These are phyloP conservation scores for Diaporthe humulicola DNA, from an alignment of 2,329 filamentous ascomycete species.

Conservation along the genomic window DNA sequence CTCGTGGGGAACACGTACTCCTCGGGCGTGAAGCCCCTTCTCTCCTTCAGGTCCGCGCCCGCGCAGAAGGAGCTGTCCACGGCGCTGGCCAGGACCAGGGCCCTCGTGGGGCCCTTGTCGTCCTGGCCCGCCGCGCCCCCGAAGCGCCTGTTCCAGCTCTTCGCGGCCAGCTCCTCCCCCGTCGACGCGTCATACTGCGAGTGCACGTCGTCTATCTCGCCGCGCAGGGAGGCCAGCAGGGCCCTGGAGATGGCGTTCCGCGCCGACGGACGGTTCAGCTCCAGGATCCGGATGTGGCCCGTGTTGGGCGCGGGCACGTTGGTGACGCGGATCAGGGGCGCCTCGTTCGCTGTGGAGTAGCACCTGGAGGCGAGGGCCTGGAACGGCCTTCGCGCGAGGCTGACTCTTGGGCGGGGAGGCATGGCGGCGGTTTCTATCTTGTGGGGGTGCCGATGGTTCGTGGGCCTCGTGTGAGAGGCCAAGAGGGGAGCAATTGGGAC, in stretches of 20 bases:
- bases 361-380: slow-evolving; percentile 41
- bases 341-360: slow-evolving; percentile 58
- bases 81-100: slow-evolving; percentile 85
- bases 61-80: slow-evolving; percentile 93
- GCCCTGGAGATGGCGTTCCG: slow-evolving; percentile 92
- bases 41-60: slow-evolving; percentile 93
- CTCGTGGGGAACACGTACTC: slow-evolving; percentile 69
- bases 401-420: slow-evolving; percentile 26
- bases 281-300: slow-evolving; percentile 89
- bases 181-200: slow-evolving; percentile 66
- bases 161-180: slow-evolving; percentile 63
- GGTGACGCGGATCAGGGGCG: slow-evolving; percentile 75
- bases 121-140: slow-evolving; percentile 60
- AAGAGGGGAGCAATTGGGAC: neutral
- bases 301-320: slow-evolving; percentile 82
- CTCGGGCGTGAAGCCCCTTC: slow-evolving; percentile 79
- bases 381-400: slow-evolving; percentile 35
- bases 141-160: slow-evolving; percentile 54
- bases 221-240: slow-evolving; percentile 78
- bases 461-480: neutral
- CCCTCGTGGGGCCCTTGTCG: slow-evolving; percentile 75
- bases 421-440: neutral
- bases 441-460: neutral
- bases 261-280: slow-evolving; percentile 85
- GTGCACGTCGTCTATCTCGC: slow-evolving; percentile 80